These are phyloP conservation scores for Ampelocalamus luodianensis DNA, from an alignment of 176 grass and related monocot genomes.

Conservation along the genomic window DNA sequence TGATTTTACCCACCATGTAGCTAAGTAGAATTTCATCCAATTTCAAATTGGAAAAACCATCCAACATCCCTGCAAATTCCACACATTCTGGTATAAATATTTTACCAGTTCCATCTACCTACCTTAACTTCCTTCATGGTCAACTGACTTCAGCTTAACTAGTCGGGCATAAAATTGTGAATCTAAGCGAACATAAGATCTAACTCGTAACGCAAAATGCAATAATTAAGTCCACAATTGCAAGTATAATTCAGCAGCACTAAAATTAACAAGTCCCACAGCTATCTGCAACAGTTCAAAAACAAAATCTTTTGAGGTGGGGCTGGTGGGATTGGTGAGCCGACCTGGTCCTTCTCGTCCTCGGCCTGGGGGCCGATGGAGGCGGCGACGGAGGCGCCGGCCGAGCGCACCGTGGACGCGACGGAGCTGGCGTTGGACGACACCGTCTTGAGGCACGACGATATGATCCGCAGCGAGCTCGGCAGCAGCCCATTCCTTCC, in stretches of 20 bases:
- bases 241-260: background rate
- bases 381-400: conserved; percentile 89
- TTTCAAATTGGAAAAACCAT: background rate
- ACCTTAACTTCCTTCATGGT: conserved; percentile 22
- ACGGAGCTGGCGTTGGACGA: conserved; percentile 95
- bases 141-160: conserved; percentile 26
- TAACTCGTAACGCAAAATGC: conserved; percentile 33
- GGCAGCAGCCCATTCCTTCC: conserved; percentile 91
- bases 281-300: conserved; percentile 28
- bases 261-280: conserved; percentile 28
- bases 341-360: conserved; percentile 99
- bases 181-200: conserved; percentile 48
- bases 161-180: background rate
- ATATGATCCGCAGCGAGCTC: conserved; percentile 96
- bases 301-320: background rate
- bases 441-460: conserved; percentile 98
- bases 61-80: background rate
- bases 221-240: conserved; percentile 29
- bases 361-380: conserved; percentile 73
- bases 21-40: background rate
- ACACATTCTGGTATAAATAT: background rate
- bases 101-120: background rate
- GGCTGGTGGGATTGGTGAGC: background rate
- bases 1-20: background rate
- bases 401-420: conserved; percentile 95